Base-by-base conservation (phyloP, 345 rosid species). In the Gossypium longicalyx region DNA sequence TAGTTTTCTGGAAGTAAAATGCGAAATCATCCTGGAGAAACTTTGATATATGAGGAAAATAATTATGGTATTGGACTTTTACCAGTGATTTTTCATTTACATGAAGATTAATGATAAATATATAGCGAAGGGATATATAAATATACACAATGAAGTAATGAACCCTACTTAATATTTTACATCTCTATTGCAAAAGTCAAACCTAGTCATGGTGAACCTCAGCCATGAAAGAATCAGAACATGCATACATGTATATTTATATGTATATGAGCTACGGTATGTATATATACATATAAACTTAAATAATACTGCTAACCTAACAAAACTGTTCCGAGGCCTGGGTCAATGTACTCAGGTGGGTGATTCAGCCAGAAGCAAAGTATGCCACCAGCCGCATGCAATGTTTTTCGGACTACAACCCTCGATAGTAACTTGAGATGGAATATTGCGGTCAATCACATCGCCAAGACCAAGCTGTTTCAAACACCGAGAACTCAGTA, bases 331-430 rank as follows among this genome's bases (percentile, higher is more conserved):
- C 73, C 67, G 13, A 54, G 77, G 81, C 75, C 58, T 53, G 47
- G 61, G 76, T 71, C 69, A 25, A 52, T 68, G 45, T 10, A 7
- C 66, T 93, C 91, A 91, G 53, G 77, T 76, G 54, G 91, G 85
- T 1, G 92, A 75, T 59, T 87, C 87, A 0, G 90, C 91, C 66
- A 93, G 85, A 80, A 95, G 94, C 47, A 95, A 83, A 29, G 99
- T 95, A 83, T 95, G 99, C 98, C 99, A 93, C 99, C 99, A 95
- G 48, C 98, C 99, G 52, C 99, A 95, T 12, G 93, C 91, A 0
- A 95, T 84, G 78, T 83, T 89, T 65, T 77, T 85, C 13, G 93
- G 92, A 52, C 81, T 45, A 66, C 84, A 89, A 20, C 88, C 97
- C 22, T 93, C 91, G 0, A 88, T 67, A 12, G 83, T 79, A 27